Conservation (phyloP, 192 early-diverging fungal genomes). For the Backusella westeae region DNA sequence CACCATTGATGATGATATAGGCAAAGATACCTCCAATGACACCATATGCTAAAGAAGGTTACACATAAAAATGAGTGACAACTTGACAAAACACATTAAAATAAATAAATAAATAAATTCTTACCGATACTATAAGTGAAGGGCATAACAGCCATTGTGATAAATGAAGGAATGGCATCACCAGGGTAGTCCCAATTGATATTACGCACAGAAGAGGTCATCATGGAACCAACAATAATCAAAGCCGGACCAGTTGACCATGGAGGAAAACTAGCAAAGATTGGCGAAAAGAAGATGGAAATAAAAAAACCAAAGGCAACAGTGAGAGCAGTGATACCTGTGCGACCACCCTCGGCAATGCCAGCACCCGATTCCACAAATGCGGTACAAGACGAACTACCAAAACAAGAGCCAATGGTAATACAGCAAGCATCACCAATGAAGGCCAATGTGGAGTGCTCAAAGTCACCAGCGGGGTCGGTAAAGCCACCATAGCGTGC, state of each 20-base stretch:
- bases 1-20: conserved; percentile 66
- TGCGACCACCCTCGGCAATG: conserved; percentile 78
- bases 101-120: background rate
- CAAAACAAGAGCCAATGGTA: conserved; percentile 65
- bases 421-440: conserved; percentile 68
- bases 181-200: conserved; percentile 81
- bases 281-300: conserved; percentile 78
- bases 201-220: conserved; percentile 63
- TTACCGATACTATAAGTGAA: conserved; percentile 59
- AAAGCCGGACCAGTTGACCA: conserved; percentile 84
- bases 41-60: background rate
- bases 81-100: background rate
- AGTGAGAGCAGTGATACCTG: conserved; percentile 70
- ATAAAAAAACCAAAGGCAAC: conserved; percentile 71
- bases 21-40: conserved; percentile 69
- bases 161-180: conserved; percentile 73
- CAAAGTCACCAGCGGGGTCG: conserved; percentile 74
- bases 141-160: conserved; percentile 75
- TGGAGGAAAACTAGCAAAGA: conserved; percentile 79
- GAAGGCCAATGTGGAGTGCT: conserved; percentile 71
- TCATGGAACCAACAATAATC: conserved; percentile 76
- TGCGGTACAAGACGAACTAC: conserved; percentile 71
- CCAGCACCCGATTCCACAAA: conserved; percentile 84
- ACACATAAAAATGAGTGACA: no score
- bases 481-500: conserved; percentile 80